phyloP scores from a whole-genome alignment of 2,329 filamentous ascomycete species.

The Talaromyces sp. region DNA sequence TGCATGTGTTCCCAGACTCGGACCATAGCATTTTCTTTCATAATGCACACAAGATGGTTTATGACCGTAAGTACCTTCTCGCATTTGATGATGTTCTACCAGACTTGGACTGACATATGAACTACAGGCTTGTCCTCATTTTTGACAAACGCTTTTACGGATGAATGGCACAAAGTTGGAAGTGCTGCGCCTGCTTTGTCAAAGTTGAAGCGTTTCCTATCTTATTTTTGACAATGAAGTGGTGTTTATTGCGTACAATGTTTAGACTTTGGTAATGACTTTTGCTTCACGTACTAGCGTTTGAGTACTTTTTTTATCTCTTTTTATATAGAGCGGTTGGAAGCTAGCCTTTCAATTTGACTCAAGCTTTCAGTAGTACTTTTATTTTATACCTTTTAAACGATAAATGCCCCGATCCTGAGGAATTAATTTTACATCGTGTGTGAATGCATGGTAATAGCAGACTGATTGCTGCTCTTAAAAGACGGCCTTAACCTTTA shows the following conservation, averaged over 20 bases:
- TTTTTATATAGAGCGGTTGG: not conserved
- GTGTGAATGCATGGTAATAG: not conserved
- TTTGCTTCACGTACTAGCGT: not conserved
- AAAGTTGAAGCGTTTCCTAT: not conserved
- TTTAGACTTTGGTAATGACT: not conserved
- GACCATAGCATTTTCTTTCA: slow-evolving; percentile 96
- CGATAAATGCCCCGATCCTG: not conserved
- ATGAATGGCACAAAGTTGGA: slow-evolving; percentile 10
- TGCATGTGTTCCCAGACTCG: slow-evolving; percentile 93
- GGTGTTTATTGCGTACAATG: not conserved
- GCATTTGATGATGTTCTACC: not conserved
- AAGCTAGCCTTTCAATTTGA: not conserved
- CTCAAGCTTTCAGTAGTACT: no score
- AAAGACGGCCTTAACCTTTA: slow-evolving; percentile 43
- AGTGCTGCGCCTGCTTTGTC: not conserved
- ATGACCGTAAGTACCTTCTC: slow-evolving; percentile 68
- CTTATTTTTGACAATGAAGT: not conserved
- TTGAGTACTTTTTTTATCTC: not conserved
- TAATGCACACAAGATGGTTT: slow-evolving; percentile 84
- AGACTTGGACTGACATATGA: not conserved
- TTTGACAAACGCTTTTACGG: slow-evolving; percentile 10
- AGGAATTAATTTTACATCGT: not conserved
- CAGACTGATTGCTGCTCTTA: not conserved
- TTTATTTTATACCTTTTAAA: not conserved
- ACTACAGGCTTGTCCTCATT: slow-evolving; percentile 8